Percentiles rank a stretch among this genome's conserved stretches.
phyloP scores from a whole-genome alignment of 257 asterid genomes.

The Nicotiana knightiana region DNA sequence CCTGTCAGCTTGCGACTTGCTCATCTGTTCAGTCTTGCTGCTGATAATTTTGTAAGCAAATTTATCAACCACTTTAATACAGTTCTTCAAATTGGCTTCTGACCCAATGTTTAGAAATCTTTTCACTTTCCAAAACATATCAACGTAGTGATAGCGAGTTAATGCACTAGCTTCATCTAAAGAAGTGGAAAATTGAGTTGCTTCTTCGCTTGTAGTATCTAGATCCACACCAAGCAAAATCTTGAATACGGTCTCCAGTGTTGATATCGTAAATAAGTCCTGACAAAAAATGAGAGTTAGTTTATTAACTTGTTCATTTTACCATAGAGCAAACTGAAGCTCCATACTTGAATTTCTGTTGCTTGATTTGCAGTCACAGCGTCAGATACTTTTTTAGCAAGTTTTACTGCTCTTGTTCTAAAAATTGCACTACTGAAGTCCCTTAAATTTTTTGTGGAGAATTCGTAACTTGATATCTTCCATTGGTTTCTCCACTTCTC shows the following conservation, averaged over 20 bases:
- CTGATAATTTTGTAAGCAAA: conserved; percentile 44
- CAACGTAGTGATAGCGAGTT: conserved; percentile 46
- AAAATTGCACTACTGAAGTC: conserved; percentile 57
- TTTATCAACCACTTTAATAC: conserved; percentile 35
- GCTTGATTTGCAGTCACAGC: conserved; percentile 31
- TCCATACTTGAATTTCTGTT: conserved; percentile 60
- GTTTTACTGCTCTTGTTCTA: conserved; percentile 39
- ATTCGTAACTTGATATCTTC: conserved; percentile 63
- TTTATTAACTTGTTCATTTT: neutral
- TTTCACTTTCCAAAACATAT: conserved; percentile 43
- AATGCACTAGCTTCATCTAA: conserved; percentile 50
- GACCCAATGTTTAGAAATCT: conserved; percentile 35
- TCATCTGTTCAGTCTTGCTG: conserved; percentile 32
- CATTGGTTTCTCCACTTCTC: conserved; percentile 68
- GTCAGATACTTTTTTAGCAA: conserved; percentile 40
- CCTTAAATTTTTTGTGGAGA: conserved; percentile 61
- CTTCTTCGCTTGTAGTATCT: conserved; percentile 50
- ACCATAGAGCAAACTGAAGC: neutral
- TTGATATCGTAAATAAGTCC: conserved; percentile 51
- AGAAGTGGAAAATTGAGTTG: conserved; percentile 31
- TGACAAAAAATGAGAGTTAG: conserved; percentile 11
- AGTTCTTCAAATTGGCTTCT: conserved; percentile 43
- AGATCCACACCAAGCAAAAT: conserved; percentile 50
- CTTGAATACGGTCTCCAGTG: conserved; percentile 46
- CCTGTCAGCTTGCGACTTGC: conserved; percentile 20